Conservation (phyloP, 257 asterid genomes). For the Catharanthus roseus region DNA sequence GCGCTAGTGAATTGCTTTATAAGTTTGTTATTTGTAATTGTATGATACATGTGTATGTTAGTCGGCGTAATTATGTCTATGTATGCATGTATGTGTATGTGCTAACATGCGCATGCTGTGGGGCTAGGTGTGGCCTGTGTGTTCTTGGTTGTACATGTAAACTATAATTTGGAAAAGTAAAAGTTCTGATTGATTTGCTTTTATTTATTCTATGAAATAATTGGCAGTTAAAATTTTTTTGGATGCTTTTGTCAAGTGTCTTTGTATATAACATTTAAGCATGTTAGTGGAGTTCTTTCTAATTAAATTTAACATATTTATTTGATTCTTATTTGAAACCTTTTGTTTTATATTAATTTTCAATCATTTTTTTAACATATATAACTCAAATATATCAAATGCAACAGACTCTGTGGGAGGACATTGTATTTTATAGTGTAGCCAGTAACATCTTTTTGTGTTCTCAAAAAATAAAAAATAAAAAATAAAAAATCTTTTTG, state of each 20-base stretch:
- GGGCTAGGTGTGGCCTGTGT: background rate
- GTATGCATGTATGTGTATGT: background rate
- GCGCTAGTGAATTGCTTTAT: too few species aligned
- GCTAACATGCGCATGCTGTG: background rate
- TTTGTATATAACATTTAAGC: background rate
- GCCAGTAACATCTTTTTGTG: too few species aligned
- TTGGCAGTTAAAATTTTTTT: background rate
- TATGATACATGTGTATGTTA: background rate
- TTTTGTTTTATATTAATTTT: too few species aligned
- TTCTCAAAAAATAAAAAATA: too few species aligned
- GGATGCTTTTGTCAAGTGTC: background rate
- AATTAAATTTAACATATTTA: too few species aligned
- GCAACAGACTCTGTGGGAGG: too few species aligned
- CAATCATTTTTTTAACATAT: too few species aligned
- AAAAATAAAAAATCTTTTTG: too few species aligned
- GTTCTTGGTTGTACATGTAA: background rate
- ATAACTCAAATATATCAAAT: too few species aligned
- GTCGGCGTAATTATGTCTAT: conserved; percentile 1
- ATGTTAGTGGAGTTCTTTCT: background rate
- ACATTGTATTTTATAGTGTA: too few species aligned
- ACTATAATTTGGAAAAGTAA: background rate
- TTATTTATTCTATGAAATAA: background rate
- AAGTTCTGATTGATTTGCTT: background rate
- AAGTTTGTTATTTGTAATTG: background rate
- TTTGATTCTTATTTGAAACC: too few species aligned